Percentiles rank a stretch among this genome's conserved stretches.
phyloP scores from a whole-genome alignment of 1,284 basidiomycete species.

The Sparassis latifolia region DNA sequence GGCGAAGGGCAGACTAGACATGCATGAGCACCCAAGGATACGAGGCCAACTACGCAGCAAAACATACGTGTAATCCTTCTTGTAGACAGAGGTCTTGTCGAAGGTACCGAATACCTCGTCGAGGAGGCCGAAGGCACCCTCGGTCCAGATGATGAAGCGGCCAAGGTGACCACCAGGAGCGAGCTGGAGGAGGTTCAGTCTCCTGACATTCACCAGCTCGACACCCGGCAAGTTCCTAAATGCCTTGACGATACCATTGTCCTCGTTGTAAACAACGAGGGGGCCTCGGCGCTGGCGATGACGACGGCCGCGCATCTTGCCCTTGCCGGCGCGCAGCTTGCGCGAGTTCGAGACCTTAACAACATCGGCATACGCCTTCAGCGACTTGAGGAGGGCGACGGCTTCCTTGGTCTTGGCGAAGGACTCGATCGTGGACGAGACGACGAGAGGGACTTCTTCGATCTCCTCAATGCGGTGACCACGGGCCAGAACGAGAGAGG shows the following conservation, averaged over 20 bases:
- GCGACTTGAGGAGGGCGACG: constrained; percentile 86
- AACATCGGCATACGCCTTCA: constrained; percentile 92
- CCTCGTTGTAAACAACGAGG: constrained; percentile 96
- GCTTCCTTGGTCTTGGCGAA: constrained; percentile 98
- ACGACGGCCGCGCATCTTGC: constrained; percentile 96
- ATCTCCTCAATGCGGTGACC: constrained; percentile 99
- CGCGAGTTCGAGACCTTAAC: constrained; percentile 97
- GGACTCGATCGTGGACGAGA: constrained; percentile 76
- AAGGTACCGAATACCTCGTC: constrained; percentile 95
- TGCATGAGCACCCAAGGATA: constrained; percentile 1
- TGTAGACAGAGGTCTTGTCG: constrained; percentile 78
- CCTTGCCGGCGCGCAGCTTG: constrained; percentile 96
- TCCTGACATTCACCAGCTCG: constrained; percentile 91
- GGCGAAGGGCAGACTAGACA: constrained; percentile 74
- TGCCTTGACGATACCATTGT: constrained; percentile 96
- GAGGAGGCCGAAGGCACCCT: constrained; percentile 87
- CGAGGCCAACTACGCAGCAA: background rate
- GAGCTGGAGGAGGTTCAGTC: constrained; percentile 97
- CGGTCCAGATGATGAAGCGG: constrained; percentile 99
- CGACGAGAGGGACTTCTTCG: constrained; percentile 94
- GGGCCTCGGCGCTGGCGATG: constrained; percentile 98
- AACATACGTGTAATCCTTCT: constrained; percentile 86
- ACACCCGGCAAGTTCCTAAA: constrained; percentile 99
- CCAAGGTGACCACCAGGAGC: constrained; percentile 99
- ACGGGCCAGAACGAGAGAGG: constrained; percentile 97